phyloP scores from a whole-genome alignment of 2,329 filamentous ascomycete species.

The Phialophora macrospora region DNA sequence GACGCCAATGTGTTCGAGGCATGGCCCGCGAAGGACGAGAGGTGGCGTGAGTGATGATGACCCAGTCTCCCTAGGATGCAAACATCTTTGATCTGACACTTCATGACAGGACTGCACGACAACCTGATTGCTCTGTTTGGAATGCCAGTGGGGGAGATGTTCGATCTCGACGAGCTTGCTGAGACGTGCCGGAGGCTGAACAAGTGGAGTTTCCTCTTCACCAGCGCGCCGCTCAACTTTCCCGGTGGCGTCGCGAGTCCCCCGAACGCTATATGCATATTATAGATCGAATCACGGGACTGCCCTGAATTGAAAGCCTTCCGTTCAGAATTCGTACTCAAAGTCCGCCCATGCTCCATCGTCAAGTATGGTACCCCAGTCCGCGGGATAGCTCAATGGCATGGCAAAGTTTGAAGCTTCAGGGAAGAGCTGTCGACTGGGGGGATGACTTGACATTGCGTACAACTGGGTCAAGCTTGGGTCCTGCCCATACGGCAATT shows the following conservation, averaged over 20 bases:
- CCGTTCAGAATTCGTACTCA: slow-evolving; percentile 28
- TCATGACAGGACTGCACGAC: slow-evolving; percentile 36
- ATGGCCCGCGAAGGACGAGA: slow-evolving; percentile 55
- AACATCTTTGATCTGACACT: slow-evolving; percentile 4
- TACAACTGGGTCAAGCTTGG: slow-evolving; percentile 28
- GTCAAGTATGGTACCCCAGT: slow-evolving; percentile 31
- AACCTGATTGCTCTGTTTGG: slow-evolving; percentile 39
- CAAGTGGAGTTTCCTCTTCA: slow-evolving; percentile 50
- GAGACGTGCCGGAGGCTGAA: slow-evolving; percentile 44
- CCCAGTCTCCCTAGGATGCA: too few relatives aligned
- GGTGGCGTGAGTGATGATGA: slow-evolving; percentile 21
- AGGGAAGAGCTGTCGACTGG: slow-evolving; percentile 23
- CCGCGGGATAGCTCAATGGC: slow-evolving; percentile 26
- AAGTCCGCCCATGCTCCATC: slow-evolving; percentile 32
- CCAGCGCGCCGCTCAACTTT: slow-evolving; percentile 50
- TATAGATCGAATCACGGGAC: slow-evolving; percentile 15
- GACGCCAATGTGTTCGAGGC: slow-evolving; percentile 69
- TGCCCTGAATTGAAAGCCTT: neutral
- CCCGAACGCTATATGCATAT: slow-evolving; percentile 36
- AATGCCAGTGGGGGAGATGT: slow-evolving; percentile 39
- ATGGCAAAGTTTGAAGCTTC: slow-evolving; percentile 21
- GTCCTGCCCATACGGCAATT: slow-evolving; percentile 26
- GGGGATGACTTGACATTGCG: slow-evolving; percentile 19
- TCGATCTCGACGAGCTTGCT: slow-evolving; percentile 48
- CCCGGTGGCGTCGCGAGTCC: slow-evolving; percentile 50